Conservation (phyloP, 768 basidiomycete species). For the Amanita jacksonii region DNA sequence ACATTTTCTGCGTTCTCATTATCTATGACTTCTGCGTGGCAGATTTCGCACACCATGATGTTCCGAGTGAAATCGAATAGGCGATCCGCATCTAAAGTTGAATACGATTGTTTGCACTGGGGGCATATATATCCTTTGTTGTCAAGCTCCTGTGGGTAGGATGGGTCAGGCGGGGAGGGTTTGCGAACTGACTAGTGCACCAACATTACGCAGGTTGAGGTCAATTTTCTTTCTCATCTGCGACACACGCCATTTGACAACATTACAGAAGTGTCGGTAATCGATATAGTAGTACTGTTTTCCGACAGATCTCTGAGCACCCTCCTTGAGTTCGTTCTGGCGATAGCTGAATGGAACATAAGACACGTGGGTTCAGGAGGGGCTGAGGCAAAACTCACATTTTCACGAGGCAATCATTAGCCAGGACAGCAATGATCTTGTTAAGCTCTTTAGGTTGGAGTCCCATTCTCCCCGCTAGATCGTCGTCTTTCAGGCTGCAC, state of each 20-base stretch:
- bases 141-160: conserved; percentile 70
- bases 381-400: conserved; percentile 38
- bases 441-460: conserved; percentile 84
- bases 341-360: conserved; percentile 49
- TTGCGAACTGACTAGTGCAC: conserved; percentile 16
- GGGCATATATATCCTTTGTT: conserved; percentile 98
- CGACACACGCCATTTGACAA: conserved; percentile 94
- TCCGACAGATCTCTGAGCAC: conserved; percentile 77
- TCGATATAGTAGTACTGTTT: conserved; percentile 96
- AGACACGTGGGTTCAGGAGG: not conserved
- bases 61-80: conserved; percentile 65
- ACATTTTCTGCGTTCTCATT: conserved; percentile 88
- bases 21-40: conserved; percentile 77
- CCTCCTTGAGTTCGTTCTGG: conserved; percentile 87
- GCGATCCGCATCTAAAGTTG: conserved; percentile 76
- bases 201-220: conserved; percentile 78
- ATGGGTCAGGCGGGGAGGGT: not conserved
- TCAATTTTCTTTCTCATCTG: conserved; percentile 90
- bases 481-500: conserved; percentile 84
- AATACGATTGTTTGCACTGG: conserved; percentile 74
- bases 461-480: conserved; percentile 84
- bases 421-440: conserved; percentile 77
- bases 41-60: conserved; percentile 79
- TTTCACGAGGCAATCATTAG: conserved; percentile 69
- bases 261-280: conserved; percentile 91